Evolutionary conservation across 164 flowering plant genomes (phyloP).

Genomic region (Aristolochia californica): DNA sequence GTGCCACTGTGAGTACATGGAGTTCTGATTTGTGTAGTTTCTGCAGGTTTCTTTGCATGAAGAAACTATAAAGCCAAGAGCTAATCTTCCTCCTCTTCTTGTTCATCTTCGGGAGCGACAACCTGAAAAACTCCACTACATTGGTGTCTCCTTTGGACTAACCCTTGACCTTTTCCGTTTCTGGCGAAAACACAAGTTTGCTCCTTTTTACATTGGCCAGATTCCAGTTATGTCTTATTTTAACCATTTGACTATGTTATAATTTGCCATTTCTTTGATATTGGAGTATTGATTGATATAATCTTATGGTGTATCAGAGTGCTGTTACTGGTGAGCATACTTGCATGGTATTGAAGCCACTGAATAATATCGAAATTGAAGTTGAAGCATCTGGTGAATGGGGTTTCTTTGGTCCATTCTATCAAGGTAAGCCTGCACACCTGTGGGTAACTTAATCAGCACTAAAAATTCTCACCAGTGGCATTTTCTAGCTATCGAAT

Average conservation of each 20-base stretch:
- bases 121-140: constrained; percentile 84
- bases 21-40: neutral
- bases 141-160: constrained; percentile 98
- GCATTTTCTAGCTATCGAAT: neutral
- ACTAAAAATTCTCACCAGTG: neutral
- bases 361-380: constrained; percentile 71
- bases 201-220: constrained; percentile 80
- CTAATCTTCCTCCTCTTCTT: constrained; percentile 75
- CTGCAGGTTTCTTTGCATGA: constrained; percentile 75
- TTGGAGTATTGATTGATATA: neutral
- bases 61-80: constrained; percentile 71
- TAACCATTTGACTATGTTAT: neutral
- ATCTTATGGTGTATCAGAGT: constrained; percentile 37
- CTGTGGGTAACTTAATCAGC: neutral
- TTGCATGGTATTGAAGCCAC: constrained; percentile 82
- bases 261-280: neutral
- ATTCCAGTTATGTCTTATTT: constrained; percentile 44
- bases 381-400: constrained; percentile 37
- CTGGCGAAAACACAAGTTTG: constrained; percentile 84
- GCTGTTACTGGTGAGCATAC: constrained; percentile 91
- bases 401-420: constrained; percentile 75
- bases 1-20: too few relatives aligned
- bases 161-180: constrained; percentile 80
- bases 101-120: constrained; percentile 74
- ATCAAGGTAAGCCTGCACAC: constrained; percentile 36